Evolutionary conservation across 2,329 filamentous ascomycete species (phyloP).

Genomic region (Pseudogymnoascus sp.): DNA sequence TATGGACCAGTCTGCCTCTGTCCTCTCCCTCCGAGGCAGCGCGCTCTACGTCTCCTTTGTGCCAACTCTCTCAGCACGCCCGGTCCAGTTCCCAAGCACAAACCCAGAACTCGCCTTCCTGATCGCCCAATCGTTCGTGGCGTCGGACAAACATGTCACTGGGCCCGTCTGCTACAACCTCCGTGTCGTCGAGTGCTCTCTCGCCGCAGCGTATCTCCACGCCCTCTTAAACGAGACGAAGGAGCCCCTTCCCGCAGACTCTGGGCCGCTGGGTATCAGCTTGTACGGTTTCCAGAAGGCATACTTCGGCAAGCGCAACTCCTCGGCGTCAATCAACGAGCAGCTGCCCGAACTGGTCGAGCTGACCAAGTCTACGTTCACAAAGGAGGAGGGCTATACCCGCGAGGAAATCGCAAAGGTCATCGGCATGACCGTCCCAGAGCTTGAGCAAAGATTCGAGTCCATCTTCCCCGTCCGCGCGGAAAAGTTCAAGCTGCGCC

Average conservation of each 20-base stretch:
- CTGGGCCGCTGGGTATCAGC: constrained; percentile 72
- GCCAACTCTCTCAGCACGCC: constrained; percentile 65
- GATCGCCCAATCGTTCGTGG: constrained; percentile 89
- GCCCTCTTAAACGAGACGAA: constrained; percentile 48
- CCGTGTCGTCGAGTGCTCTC: constrained; percentile 87
- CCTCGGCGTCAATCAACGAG: constrained; percentile 40
- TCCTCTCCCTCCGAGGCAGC: constrained; percentile 79
- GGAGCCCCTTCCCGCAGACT: constrained; percentile 63
- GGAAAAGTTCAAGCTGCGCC: constrained; percentile 76
- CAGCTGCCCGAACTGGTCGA: constrained; percentile 69
- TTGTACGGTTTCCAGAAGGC: constrained; percentile 81
- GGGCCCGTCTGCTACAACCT: constrained; percentile 94
- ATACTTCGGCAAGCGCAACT: constrained; percentile 48
- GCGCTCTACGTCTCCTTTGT: constrained; percentile 87
- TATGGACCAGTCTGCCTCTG: constrained; percentile 96
- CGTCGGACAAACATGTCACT: constrained; percentile 89
- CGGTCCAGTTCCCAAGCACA: constrained; percentile 75
- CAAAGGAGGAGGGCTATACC: constrained; percentile 77
- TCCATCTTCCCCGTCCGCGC: constrained; percentile 84
- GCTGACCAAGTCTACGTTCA: constrained; percentile 62
- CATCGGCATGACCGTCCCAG: constrained; percentile 59
- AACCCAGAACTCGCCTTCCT: constrained; percentile 81
- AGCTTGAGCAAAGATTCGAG: constrained; percentile 72
- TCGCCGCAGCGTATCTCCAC: constrained; percentile 67
- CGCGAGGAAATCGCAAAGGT: constrained; percentile 72